phyloP scores from a whole-genome alignment of 1,139 yeast species.

The Yamadazyma jaroonii region DNA sequence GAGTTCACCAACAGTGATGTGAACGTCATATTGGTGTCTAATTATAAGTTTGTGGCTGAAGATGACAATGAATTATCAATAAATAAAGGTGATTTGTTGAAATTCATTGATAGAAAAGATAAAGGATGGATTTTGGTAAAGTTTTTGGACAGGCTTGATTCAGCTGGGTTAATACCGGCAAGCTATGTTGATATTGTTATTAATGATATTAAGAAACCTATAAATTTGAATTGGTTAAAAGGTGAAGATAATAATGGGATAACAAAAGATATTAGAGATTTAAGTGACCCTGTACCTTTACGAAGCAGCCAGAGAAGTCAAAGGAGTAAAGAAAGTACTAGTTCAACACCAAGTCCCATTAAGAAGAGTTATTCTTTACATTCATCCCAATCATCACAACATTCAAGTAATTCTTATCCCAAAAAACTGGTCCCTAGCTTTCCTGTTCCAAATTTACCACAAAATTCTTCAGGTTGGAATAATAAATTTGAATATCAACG shows the following conservation, averaged over 20 bases:
- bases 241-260: conserved; percentile 12
- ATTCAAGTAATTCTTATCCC: background rate
- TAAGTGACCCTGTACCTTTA: conserved; percentile 9
- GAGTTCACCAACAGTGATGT: conserved; percentile 9
- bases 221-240: conserved; percentile 37
- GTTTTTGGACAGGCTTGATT: conserved; percentile 33
- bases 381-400: background rate
- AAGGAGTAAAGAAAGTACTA: background rate
- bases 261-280: conserved; percentile 8
- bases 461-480: background rate
- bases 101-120: conserved; percentile 35
- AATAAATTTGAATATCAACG: conserved; percentile 3
- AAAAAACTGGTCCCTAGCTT: background rate
- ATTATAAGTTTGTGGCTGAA: conserved; percentile 36
- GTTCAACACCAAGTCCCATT: background rate
- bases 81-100: conserved; percentile 39
- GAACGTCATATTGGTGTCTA: conserved; percentile 38
- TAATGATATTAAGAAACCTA: conserved; percentile 37
- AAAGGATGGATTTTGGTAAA: conserved; percentile 47
- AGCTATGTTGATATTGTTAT: conserved; percentile 46
- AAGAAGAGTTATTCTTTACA: background rate
- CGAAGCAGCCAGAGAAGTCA: conserved; percentile 7
- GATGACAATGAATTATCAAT: conserved; percentile 31
- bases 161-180: conserved; percentile 43
- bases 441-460: background rate